Evolutionary conservation across 208 protist genomes (phyloP), one percentile per base, ranked within the genome.

Genomic region (Crithidia expoeki): DNA sequence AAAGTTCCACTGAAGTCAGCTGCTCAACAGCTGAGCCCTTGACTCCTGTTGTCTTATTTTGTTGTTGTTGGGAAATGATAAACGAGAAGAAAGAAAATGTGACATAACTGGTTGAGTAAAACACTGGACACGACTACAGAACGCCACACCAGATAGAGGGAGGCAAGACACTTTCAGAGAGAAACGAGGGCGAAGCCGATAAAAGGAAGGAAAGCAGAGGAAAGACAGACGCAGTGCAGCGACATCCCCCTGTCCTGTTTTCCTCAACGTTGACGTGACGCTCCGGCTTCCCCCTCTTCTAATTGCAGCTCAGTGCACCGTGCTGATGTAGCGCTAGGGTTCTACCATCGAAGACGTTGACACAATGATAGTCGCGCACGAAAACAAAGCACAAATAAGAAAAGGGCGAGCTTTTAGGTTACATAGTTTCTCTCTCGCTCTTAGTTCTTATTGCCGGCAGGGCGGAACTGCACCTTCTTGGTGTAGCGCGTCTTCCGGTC

Each of bases 401-500:
- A 47, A 47, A 47, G 42, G 3, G 42, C n/a, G n/a, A n/a, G n/a
- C n/a, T n/a, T n/a, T 7, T 27, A 30, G 11, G 5, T 53, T 9
- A 12, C 23, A 25, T 12, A 7, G 49, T 53, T 25, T 30, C 49
- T 55, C 52, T 61, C 7, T 44, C 25, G 5, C 17, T 36, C 27
- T 50, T 60, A 49, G 30, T 58, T 44, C 52, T 42, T 53, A 33
- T 59, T 57, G 33, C 40, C 52, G 16, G 67, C 71, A 14, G 83
- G 85, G 58, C 86, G 84, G 88, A 84, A 94, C 40, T 86, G 89
- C 67, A 93, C 81, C 84, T 93, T 93, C 68, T 69, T 73, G 12
- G 84, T 93, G 85, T 88, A 93, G 81, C 94, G 90, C 55, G 77
- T 85, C 88, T 96, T 96, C 72, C 92, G 90, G 42, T 85, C 60